Conservation (phyloP, 768 basidiomycete genomes). For the Suillus subluteus region DNA sequence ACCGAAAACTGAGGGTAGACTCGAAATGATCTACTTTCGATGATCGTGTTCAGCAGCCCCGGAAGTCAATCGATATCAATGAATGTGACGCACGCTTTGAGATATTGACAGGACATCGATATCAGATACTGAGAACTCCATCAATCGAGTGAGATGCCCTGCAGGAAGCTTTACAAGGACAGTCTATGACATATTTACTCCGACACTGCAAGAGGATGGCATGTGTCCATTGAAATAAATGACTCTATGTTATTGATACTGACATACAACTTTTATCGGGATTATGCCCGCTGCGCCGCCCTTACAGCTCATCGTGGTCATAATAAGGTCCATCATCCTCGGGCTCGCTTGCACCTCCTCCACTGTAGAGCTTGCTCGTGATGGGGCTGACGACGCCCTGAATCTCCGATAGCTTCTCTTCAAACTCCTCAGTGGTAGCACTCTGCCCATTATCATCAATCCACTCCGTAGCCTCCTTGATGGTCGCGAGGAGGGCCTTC, state of each 20-base stretch:
- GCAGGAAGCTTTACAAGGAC: too few relatives aligned
- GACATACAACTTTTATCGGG: constrained; percentile 9
- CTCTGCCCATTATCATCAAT: constrained; percentile 79
- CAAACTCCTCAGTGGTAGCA: constrained; percentile 85
- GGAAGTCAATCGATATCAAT: too few relatives aligned
- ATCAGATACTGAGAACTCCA: too few relatives aligned
- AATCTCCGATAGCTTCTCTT: constrained; percentile 84
- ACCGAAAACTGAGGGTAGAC: too few relatives aligned
- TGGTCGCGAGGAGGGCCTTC: constrained; percentile 74
- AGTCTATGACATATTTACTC: too few relatives aligned
- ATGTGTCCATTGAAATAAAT: constrained; percentile 2
- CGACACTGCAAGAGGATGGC: neutral
- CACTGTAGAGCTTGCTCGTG: constrained; percentile 76
- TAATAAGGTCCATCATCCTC: constrained; percentile 46
- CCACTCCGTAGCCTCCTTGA: constrained; percentile 94
- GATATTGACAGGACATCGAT: too few relatives aligned
- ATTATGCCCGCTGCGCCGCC: neutral
- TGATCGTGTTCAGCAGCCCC: too few relatives aligned
- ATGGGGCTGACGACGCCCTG: constrained; percentile 82
- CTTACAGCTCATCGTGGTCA: constrained; percentile 58
- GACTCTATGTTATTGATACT: constrained; percentile 9
- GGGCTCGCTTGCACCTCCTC: constrained; percentile 33
- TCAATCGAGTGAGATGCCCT: too few relatives aligned
- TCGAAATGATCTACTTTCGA: too few relatives aligned
- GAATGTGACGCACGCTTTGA: too few relatives aligned